Percentiles rank a stretch among this genome's conserved stretches.
These are phyloP conservation scores for Cryphonectria nitschkei DNA, from an alignment of 2,329 filamentous ascomycete genomes.

Conservation along the genomic window DNA sequence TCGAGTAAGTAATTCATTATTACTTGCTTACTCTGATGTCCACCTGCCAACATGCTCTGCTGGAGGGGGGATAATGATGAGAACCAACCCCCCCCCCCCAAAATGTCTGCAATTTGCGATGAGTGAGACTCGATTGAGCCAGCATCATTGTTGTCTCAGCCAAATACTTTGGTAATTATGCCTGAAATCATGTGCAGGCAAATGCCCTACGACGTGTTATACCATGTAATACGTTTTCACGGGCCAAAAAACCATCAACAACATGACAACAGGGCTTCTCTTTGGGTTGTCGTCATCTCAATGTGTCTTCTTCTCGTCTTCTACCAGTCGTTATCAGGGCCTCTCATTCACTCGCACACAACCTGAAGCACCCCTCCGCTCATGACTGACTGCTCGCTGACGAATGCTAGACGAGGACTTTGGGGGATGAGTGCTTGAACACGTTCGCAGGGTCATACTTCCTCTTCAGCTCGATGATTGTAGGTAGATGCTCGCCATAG, in stretches of 20 bases:
- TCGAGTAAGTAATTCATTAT: too few species aligned
- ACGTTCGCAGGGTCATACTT: conserved; percentile 42
- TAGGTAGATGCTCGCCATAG: conserved; percentile 36
- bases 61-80: too few species aligned
- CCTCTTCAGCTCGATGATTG: conserved; percentile 34
- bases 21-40: too few species aligned
- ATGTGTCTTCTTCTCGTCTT: background rate
- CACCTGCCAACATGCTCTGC: too few species aligned
- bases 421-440: conserved; percentile 35
- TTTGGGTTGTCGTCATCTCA: background rate
- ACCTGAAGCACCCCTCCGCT: background rate
- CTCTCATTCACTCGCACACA: background rate
- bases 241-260: too few species aligned
- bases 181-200: background rate
- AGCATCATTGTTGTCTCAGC: background rate
- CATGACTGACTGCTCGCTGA: background rate
- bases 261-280: background rate
- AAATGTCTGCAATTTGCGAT: background rate
- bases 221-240: background rate
- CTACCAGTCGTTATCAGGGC: background rate
- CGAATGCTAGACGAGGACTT: background rate
- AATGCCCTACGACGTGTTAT: background rate
- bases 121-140: background rate
- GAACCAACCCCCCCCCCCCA: too few species aligned
- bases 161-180: background rate